Evolutionary conservation across 768 basidiomycete genomes (phyloP).

Genomic region (Hypsizygus marmoreus): DNA sequence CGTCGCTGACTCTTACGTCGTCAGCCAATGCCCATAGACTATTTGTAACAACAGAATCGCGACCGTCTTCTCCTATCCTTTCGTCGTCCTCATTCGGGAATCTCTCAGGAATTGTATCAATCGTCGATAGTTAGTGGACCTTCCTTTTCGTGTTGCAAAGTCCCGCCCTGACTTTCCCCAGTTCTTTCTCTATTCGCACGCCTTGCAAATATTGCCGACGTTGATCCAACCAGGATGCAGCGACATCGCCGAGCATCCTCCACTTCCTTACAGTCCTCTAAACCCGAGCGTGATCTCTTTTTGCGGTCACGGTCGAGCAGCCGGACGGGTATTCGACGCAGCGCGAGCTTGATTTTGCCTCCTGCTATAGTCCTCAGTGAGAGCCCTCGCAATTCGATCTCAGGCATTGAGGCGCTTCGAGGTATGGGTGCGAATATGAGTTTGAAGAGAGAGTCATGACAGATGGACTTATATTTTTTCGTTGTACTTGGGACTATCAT

Average conservation of each 20-base stretch:
- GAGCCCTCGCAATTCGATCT: slow-evolving; percentile 21
- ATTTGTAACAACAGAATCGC: slow-evolving; percentile 71
- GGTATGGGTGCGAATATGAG: slow-evolving; percentile 4
- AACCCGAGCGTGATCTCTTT: slow-evolving; percentile 41
- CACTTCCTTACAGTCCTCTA: slow-evolving; percentile 58
- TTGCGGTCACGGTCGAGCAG: slow-evolving; percentile 44
- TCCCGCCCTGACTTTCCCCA: slow-evolving; percentile 25
- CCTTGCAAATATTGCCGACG: slow-evolving; percentile 67
- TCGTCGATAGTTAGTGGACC: slow-evolving; percentile 68
- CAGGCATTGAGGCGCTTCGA: slow-evolving; percentile 19
- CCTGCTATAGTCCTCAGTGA: slow-evolving; percentile 27
- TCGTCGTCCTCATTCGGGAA: slow-evolving; percentile 45
- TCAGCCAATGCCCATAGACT: slow-evolving; percentile 79
- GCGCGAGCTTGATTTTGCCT: slow-evolving; percentile 34
- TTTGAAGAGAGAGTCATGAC: background rate
- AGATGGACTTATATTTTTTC: too few species aligned
- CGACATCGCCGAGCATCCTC: slow-evolving; percentile 81
- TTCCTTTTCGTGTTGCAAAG: background rate
- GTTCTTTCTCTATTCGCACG: slow-evolving; percentile 81
- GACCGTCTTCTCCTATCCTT: slow-evolving; percentile 50
- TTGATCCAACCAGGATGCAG: slow-evolving; percentile 79
- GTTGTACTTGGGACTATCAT: too few species aligned
- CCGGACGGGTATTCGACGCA: slow-evolving; percentile 34
- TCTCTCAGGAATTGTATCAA: slow-evolving; percentile 76
- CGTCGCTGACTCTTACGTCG: slow-evolving; percentile 5